Evolutionary conservation across 371 early-diverging fungal genomes (phyloP).

Genomic region (Mortierella sp.): DNA sequence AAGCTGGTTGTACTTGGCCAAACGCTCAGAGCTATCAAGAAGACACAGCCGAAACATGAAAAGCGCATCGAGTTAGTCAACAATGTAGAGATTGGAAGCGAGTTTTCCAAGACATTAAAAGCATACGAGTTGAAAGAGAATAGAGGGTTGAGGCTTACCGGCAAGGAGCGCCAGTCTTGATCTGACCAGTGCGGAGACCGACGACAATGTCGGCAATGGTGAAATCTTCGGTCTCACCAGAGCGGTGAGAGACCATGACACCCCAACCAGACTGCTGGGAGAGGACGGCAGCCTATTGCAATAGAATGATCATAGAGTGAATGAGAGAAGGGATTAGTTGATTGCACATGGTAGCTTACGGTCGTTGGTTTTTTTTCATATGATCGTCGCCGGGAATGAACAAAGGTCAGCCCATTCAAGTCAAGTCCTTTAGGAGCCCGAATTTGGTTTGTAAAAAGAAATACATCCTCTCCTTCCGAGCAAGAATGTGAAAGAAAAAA

Average conservation of each 20-base stretch:
- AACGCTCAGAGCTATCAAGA: conserved; percentile 93
- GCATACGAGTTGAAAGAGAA: no score
- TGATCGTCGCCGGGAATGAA: not conserved
- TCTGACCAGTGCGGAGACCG: conserved; percentile 97
- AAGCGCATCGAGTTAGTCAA: no score
- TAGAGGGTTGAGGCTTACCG: no score
- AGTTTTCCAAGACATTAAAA: no score
- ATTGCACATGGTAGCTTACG: not conserved
- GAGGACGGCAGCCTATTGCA: conserved; percentile 67
- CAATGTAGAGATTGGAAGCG: no score
- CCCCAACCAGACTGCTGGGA: conserved; percentile 93
- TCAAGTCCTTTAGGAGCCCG: not conserved
- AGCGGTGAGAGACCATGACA: conserved; percentile 99
- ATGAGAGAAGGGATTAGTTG: not conserved
- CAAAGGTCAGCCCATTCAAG: not conserved
- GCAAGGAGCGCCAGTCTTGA: conserved; percentile 99
- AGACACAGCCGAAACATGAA: no score
- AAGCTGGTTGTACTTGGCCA: conserved; percentile 99
- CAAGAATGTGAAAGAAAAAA: not conserved
- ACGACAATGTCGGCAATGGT: conserved; percentile 99
- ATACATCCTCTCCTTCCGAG: not conserved
- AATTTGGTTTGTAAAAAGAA: conserved; percentile 4
- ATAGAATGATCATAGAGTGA: not conserved
- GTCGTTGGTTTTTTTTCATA: not conserved
- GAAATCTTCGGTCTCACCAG: conserved; percentile 99